Percentiles rank a stretch among this genome's conserved stretches.
Evolutionary conservation across 768 basidiomycete species (phyloP).

Genomic region (Mycena galopus): DNA sequence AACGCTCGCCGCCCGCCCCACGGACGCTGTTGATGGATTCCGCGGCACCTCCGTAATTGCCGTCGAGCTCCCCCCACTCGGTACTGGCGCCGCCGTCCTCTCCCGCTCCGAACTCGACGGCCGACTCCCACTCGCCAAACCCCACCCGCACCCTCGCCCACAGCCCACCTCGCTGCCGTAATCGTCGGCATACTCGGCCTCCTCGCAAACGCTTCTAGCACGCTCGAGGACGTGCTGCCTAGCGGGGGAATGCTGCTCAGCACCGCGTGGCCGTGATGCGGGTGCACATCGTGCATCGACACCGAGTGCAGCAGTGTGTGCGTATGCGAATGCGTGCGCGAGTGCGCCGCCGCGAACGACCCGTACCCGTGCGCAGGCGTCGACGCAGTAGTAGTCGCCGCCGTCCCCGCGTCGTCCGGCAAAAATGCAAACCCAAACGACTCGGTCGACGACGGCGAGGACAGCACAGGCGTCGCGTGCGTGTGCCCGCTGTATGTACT

Average conservation of each 20-base stretch:
- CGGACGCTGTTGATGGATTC: background rate
- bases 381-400: slow-evolving; percentile 1
- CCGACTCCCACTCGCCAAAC: slow-evolving; percentile 19
- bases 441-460: slow-evolving; percentile 51
- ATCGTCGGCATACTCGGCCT: slow-evolving; percentile 43
- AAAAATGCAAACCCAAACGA: slow-evolving; percentile 46
- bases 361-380: too few species aligned
- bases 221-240: too few species aligned
- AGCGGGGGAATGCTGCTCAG: too few species aligned
- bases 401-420: slow-evolving; percentile 27
- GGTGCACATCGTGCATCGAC: slow-evolving; percentile 25
- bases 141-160: slow-evolving; percentile 20
- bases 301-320: slow-evolving; percentile 34
- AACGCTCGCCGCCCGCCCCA: slow-evolving; percentile 12
- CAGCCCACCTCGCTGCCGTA: too few species aligned
- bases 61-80: background rate
- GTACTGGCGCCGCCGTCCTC: too few species aligned
- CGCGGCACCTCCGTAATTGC: slow-evolving; percentile 29
- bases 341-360: background rate
- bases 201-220: slow-evolving; percentile 20
- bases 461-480: slow-evolving; percentile 37
- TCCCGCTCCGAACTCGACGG: slow-evolving; percentile 23
- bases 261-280: background rate
- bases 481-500: slow-evolving; percentile 5
- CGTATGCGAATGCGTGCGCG: slow-evolving; percentile 25